A percentile compares a stretch with the other conserved stretches of the same genome.
phyloP scores from a whole-genome alignment of 257 asterid species.

The Euphrasia confusa region DNA sequence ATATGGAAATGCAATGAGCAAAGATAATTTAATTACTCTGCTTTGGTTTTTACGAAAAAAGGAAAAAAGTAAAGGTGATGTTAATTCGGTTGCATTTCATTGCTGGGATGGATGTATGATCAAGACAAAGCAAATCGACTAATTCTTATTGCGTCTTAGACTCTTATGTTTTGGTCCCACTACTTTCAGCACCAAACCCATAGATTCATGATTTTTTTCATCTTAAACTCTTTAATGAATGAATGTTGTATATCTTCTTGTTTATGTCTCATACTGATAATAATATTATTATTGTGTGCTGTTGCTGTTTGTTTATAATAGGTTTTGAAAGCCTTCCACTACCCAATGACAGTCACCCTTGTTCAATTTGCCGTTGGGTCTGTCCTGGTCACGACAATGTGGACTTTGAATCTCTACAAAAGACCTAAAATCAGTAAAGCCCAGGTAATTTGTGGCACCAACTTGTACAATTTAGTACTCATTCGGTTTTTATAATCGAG shows the following conservation, averaged over 20 bases:
- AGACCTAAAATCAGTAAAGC: slow-evolving; percentile 81
- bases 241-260: too few relatives aligned
- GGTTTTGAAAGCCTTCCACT: slow-evolving; percentile 80
- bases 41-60: too few relatives aligned
- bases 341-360: slow-evolving; percentile 79
- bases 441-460: slow-evolving; percentile 47
- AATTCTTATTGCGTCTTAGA: slow-evolving; percentile 4
- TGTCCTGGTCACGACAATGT: slow-evolving; percentile 66
- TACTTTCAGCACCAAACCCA: too few relatives aligned
- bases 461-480: not conserved
- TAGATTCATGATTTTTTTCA: too few relatives aligned
- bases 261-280: not conserved
- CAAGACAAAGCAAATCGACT: not conserved
- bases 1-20: not conserved
- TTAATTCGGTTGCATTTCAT: not conserved
- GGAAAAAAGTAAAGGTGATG: too few relatives aligned
- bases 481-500: not conserved
- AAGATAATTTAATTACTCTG: too few relatives aligned
- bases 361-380: slow-evolving; percentile 87
- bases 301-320: slow-evolving; percentile 25
- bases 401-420: slow-evolving; percentile 77
- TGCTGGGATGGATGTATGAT: not conserved
- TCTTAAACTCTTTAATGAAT: too few relatives aligned
- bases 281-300: slow-evolving; percentile 6
- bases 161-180: not conserved